Evolutionary conservation across 2,329 filamentous ascomycete species (phyloP).

Genomic region (Colletotrichum simmondsii): DNA sequence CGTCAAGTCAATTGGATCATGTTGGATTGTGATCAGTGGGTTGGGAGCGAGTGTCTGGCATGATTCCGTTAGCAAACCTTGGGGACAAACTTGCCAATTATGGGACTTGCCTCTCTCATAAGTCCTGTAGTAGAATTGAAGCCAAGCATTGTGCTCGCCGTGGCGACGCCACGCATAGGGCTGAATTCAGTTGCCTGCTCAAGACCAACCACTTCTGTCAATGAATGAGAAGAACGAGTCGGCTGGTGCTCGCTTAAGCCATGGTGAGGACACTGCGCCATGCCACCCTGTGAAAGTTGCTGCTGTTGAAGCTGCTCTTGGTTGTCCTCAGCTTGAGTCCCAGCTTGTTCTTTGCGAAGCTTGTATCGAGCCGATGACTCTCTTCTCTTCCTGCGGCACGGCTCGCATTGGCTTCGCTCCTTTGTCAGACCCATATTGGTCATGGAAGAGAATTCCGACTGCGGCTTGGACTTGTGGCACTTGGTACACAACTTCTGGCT

Average conservation of each 20-base stretch:
- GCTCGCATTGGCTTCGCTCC: not conserved
- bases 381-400: conserved; percentile 10
- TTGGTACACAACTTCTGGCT: conserved; percentile 2
- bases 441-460: not conserved
- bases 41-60: not conserved
- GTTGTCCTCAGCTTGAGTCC: not conserved
- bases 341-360: not conserved
- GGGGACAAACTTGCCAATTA: no score
- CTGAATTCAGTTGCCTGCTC: not conserved
- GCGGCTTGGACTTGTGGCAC: not conserved
- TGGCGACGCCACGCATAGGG: not conserved
- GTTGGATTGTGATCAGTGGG: not conserved
- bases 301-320: not conserved
- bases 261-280: not conserved
- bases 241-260: not conserved
- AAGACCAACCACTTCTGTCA: not conserved
- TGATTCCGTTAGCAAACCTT: not conserved
- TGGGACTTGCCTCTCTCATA: not conserved
- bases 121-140: not conserved
- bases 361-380: not conserved
- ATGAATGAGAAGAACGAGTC: not conserved
- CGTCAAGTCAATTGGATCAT: not conserved
- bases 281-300: not conserved
- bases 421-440: not conserved
- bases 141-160: not conserved